Evolutionary conservation across 2,329 filamentous ascomycete species (phyloP), one percentile per base, ranked within the genome.

Genomic region (Whalleya microplaca): DNA sequence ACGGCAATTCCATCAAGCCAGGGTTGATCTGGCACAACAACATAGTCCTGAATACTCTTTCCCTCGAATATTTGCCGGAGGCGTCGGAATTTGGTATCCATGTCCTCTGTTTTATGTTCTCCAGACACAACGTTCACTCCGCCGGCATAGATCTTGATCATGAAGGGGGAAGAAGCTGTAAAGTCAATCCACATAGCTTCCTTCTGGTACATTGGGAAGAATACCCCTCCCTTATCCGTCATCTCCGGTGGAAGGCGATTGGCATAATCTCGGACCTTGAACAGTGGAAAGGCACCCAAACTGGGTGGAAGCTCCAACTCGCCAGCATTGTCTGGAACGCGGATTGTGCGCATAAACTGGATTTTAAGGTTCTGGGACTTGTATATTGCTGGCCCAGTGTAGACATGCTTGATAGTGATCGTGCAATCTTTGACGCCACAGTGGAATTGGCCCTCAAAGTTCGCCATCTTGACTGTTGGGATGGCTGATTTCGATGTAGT

Each of bases 131-230:
- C 76, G 48, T 78, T 78, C 18, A 78, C 67, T 0, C 73, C 71
- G 6, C 75, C 75, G 2, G 72, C 70, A 48, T 74, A 74, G 21
- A 78, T 64, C 55, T 76, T 76, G 60, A 78, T 63, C 42, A 72
- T 69, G 57, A 77, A 79, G 0, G 66, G 65, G 0, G 23, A 18
- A 0, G 5, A 5, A 2, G 66, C 62, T 0, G 7, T 16, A 53
- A 78, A 74, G 10, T 56, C 44, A 45, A 78, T 72, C 74, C 73
- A 76, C 72, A 76, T 73, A 0, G 75, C 75, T 49, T 78, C 75
- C 8, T 62, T 68, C 58, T 74, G 66, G 61, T 80, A 74, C 71
- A 82, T 80, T 0, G 78, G 75, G 4, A 82, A 66, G 60, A 81
- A 77, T 0, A 78, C 46, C 1, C 79, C 78, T 2, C 75, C 75